phyloP scores from a whole-genome alignment of 2,329 filamentous ascomycete genomes.

The Alternaria alternata region DNA sequence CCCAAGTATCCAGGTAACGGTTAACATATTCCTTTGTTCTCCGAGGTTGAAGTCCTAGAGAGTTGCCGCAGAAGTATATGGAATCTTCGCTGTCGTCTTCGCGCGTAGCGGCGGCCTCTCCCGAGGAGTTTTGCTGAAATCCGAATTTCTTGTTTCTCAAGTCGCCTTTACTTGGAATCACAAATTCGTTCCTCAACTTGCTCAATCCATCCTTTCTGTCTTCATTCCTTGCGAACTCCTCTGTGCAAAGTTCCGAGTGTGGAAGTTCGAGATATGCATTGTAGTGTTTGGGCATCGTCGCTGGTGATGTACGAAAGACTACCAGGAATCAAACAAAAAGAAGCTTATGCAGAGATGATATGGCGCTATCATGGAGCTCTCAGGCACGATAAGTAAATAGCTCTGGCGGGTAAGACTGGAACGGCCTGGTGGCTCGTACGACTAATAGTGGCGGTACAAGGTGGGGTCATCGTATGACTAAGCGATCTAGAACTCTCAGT shows the following conservation, averaged over 20 bases:
- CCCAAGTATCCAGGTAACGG: slow-evolving; percentile 83
- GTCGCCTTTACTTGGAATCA: slow-evolving; percentile 77
- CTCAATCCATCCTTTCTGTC: slow-evolving; percentile 52
- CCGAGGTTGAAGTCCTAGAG: slow-evolving; percentile 82
- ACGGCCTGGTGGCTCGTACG: slow-evolving; percentile 18
- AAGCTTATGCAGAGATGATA: slow-evolving; percentile 3
- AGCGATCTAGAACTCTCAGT: slow-evolving; percentile 23
- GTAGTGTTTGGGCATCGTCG: slow-evolving; percentile 35
- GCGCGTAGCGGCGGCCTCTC: slow-evolving; percentile 16
- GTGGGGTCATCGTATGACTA: slow-evolving; percentile 23
- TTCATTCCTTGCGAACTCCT: slow-evolving; percentile 41
- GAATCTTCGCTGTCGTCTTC: slow-evolving; percentile 54
- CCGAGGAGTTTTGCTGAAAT: slow-evolving; percentile 17
- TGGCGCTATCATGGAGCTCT: slow-evolving; percentile 3
- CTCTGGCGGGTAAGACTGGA: slow-evolving; percentile 16
- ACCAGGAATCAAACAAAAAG: not conserved
- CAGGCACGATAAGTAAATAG: slow-evolving; percentile 16
- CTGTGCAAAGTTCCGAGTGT: slow-evolving; percentile 36
- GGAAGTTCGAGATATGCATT: slow-evolving; percentile 34
- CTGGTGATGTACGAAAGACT: slow-evolving; percentile 3
- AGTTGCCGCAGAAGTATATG: slow-evolving; percentile 91
- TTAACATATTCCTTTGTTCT: slow-evolving; percentile 71
- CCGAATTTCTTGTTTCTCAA: slow-evolving; percentile 67
- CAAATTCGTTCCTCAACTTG: slow-evolving; percentile 70
- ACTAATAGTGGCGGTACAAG: slow-evolving; percentile 19